Evolutionary conservation across 2,329 filamentous ascomycete species (phyloP).

Genomic region (Clarireedia homoeocarpa): DNA sequence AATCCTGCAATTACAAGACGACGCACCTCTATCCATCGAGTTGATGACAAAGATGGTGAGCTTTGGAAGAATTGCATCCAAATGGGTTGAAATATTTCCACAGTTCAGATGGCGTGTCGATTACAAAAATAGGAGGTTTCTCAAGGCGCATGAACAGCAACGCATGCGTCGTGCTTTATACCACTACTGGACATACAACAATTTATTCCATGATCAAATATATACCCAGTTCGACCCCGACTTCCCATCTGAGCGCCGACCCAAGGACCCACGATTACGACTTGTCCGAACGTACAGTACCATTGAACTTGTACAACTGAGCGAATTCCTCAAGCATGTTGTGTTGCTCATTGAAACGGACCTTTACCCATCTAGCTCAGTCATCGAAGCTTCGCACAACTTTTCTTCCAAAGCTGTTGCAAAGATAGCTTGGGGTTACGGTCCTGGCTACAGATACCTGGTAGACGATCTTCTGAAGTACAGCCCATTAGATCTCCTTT

Average conservation of each 20-base stretch:
- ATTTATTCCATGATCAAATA: slow-evolving; percentile 26
- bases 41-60: slow-evolving; percentile 26
- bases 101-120: slow-evolving; percentile 26
- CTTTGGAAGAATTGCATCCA: slow-evolving; percentile 25
- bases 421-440: slow-evolving; percentile 27
- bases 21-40: slow-evolving; percentile 22
- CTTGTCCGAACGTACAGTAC: slow-evolving; percentile 23
- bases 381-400: slow-evolving; percentile 22
- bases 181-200: slow-evolving; percentile 28
- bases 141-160: slow-evolving; percentile 21
- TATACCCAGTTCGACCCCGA: slow-evolving; percentile 23
- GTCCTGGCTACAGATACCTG: slow-evolving; percentile 18
- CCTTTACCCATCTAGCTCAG: slow-evolving; percentile 25
- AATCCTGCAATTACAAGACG: slow-evolving; percentile 16
- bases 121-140: slow-evolving; percentile 25
- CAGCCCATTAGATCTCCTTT: slow-evolving; percentile 21
- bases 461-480: slow-evolving; percentile 24
- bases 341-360: slow-evolving; percentile 23
- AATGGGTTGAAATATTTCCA: slow-evolving; percentile 28
- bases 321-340: slow-evolving; percentile 24
- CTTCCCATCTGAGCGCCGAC: slow-evolving; percentile 16
- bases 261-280: slow-evolving; percentile 23
- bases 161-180: slow-evolving; percentile 26
- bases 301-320: slow-evolving; percentile 24
- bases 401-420: slow-evolving; percentile 18